Percentiles rank a stretch among this genome's conserved stretches.
Evolutionary conservation across 2,329 filamentous ascomycete species (phyloP).

Genomic region (Diaporthe sp.): DNA sequence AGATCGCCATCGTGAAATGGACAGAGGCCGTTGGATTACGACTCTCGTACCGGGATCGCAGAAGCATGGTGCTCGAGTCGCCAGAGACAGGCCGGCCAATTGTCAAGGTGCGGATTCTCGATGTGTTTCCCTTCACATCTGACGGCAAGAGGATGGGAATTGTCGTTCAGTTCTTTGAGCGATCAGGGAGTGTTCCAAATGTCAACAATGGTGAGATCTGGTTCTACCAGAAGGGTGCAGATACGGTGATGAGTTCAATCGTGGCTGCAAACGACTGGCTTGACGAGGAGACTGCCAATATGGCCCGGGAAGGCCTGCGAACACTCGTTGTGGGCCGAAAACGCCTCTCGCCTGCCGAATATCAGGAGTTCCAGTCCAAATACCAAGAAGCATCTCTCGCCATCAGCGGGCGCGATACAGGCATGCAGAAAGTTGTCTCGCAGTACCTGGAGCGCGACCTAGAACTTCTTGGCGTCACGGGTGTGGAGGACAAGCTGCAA

Average conservation of each 20-base stretch:
- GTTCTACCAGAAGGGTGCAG: slow-evolving; percentile 99
- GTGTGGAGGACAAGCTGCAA: slow-evolving; percentile 97
- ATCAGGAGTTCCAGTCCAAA: slow-evolving; percentile 79
- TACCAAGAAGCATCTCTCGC: slow-evolving; percentile 85
- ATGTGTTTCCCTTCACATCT: slow-evolving; percentile 97
- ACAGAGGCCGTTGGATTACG: slow-evolving; percentile 92
- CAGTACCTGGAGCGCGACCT: slow-evolving; percentile 88
- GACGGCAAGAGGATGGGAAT: slow-evolving; percentile 99
- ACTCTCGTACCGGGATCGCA: slow-evolving; percentile 85
- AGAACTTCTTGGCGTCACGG: slow-evolving; percentile 95
- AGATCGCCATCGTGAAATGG: slow-evolving; percentile 97
- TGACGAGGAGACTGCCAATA: slow-evolving; percentile 98
- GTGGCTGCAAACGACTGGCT: slow-evolving; percentile 98
- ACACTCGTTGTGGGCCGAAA: slow-evolving; percentile 97
- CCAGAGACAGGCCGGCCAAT: slow-evolving; percentile 78
- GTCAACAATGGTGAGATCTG: slow-evolving; percentile 82
- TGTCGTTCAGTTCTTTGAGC: slow-evolving; percentile 84
- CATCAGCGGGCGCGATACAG: slow-evolving; percentile 81
- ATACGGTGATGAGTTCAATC: slow-evolving; percentile 97
- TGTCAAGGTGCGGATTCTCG: slow-evolving; percentile 88
- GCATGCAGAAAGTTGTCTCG: slow-evolving; percentile 83
- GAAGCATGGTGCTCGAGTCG: slow-evolving; percentile 84
- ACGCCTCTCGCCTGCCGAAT: slow-evolving; percentile 80
- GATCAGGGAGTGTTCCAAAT: slow-evolving; percentile 57
- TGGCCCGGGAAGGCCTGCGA: slow-evolving; percentile 95